These are phyloP conservation scores for Cicer bijugum DNA, from an alignment of 306 rosid species.

Conservation along the genomic window DNA sequence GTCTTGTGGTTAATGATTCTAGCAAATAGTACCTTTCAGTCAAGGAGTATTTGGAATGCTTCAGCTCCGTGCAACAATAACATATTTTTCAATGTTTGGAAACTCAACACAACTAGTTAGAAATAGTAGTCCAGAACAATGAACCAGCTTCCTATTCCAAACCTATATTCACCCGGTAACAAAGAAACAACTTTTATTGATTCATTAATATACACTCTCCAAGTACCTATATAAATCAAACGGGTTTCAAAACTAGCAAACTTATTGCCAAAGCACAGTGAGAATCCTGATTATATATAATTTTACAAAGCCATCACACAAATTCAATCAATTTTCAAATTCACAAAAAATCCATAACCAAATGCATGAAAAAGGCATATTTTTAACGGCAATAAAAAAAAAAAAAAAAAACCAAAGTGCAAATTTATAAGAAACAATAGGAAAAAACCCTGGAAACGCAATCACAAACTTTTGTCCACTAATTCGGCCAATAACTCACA, in stretches of 20 bases:
- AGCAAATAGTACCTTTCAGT: constrained; percentile 12
- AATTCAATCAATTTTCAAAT: constrained; percentile 2
- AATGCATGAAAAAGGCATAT: neutral
- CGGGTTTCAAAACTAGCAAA: neutral
- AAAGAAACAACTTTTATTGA: constrained; percentile 10
- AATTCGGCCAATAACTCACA: neutral
- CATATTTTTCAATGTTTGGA: neutral
- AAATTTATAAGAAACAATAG: neutral
- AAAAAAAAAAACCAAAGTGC: neutral
- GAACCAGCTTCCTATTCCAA: neutral
- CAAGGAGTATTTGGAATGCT: neutral
- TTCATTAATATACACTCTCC: neutral
- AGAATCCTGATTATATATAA: neutral
- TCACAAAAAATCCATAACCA: neutral
- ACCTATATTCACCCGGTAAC: neutral
- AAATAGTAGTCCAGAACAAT: constrained; percentile 11
- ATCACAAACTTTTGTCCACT: neutral
- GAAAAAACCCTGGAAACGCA: neutral
- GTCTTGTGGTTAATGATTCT: neutral
- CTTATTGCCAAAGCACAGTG: constrained; percentile 5
- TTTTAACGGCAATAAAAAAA: neutral
- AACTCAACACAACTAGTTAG: neutral
- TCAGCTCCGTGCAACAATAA: neutral
- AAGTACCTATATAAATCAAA: constrained; percentile 20
- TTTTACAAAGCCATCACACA: neutral